These are phyloP conservation scores for Pichia thaimueangensis DNA, from an alignment of 805 yeast species.

Conservation along the genomic window DNA sequence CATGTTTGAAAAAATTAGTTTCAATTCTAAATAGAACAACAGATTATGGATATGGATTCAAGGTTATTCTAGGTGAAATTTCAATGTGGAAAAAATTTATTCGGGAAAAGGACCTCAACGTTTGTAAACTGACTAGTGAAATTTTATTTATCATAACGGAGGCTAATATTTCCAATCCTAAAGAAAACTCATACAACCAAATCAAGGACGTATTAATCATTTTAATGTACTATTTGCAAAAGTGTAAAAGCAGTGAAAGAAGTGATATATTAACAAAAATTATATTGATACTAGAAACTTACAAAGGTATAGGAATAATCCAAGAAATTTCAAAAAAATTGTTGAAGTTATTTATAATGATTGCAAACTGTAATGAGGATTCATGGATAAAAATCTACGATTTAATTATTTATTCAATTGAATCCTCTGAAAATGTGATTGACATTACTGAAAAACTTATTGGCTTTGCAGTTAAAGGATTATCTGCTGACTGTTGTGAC, in stretches of 20 bases:
- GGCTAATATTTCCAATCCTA: neutral
- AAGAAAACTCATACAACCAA: neutral
- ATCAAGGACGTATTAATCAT: conserved; percentile 4
- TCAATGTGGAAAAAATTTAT: conserved; percentile 10
- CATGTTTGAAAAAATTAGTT: neutral
- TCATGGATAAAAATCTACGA: conserved; percentile 2
- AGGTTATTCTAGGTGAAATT: neutral
- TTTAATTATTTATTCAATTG: neutral
- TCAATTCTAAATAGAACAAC: neutral
- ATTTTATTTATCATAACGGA: neutral
- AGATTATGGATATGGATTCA: neutral
- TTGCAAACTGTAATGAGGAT: conserved; percentile 6
- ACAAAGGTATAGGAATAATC: conserved; percentile 4
- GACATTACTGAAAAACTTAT: conserved; percentile 3
- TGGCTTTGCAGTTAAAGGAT: conserved; percentile 11
- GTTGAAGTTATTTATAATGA: conserved; percentile 1
- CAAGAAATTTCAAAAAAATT: conserved; percentile 4
- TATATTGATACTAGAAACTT: conserved; percentile 3
- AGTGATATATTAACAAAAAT: conserved; percentile 1
- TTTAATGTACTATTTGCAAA: conserved; percentile 6
- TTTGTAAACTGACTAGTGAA: conserved; percentile 1
- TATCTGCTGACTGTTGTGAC: conserved; percentile 6
- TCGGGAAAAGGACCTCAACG: conserved; percentile 8
- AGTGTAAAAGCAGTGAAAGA: neutral
- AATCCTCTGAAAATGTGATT: neutral